phyloP scores from a whole-genome alignment of 2,329 filamentous ascomycete species.

The Exophiala sideris region DNA sequence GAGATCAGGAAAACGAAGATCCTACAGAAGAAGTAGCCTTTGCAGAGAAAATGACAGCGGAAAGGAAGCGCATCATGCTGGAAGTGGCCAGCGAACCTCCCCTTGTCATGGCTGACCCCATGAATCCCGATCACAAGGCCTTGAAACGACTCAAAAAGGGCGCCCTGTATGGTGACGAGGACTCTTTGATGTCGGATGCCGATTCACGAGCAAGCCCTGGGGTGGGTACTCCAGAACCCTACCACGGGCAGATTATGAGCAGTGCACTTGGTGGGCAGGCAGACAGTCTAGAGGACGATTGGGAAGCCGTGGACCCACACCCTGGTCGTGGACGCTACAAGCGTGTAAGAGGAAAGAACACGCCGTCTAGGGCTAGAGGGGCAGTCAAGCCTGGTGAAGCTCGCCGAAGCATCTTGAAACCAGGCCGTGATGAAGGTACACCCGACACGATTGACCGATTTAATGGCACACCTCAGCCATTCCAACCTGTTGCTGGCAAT shows the following conservation, averaged over 20 bases:
- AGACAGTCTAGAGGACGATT: conserved; percentile 38
- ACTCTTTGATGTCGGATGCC: conserved; percentile 25
- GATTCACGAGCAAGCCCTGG: conserved; percentile 28
- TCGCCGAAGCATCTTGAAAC: conserved; percentile 39
- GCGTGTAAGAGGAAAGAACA: conserved; percentile 32
- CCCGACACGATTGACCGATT: conserved; percentile 24
- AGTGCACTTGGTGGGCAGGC: conserved; percentile 23
- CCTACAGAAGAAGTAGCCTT: conserved; percentile 48
- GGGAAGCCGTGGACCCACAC: conserved; percentile 35
- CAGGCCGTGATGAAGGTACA: conserved; percentile 39
- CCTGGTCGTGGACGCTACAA: conserved; percentile 39
- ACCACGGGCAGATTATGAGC: conserved; percentile 22
- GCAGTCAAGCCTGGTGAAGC: conserved; percentile 26
- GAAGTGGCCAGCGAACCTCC: conserved; percentile 36
- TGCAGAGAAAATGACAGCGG: conserved; percentile 47
- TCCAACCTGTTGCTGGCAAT: conserved; percentile 38
- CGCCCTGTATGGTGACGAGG: conserved; percentile 26
- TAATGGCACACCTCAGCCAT: conserved; percentile 31
- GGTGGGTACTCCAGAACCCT: conserved; percentile 17
- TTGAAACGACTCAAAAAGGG: conserved; percentile 46
- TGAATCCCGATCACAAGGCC: conserved; percentile 37
- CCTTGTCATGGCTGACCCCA: conserved; percentile 23
- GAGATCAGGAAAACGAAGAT: conserved; percentile 50
- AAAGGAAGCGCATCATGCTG: conserved; percentile 48
- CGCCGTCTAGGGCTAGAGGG: conserved; percentile 31